phyloP scores from a whole-genome alignment of 495 filamentous ascomycete species.

The Hypomontagnella submonticulosa region DNA sequence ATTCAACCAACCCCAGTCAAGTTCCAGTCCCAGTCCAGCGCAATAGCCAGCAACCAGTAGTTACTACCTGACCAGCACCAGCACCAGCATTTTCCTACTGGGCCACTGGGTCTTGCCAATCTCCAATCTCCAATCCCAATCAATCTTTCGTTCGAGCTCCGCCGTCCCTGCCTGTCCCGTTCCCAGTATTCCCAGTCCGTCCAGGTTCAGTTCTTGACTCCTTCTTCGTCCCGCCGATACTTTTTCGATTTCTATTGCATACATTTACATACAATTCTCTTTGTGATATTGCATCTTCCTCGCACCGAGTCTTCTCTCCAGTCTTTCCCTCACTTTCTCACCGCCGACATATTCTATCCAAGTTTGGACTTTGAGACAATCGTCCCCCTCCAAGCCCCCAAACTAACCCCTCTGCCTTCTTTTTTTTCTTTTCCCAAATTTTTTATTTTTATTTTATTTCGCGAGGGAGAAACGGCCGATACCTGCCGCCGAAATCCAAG shows the following conservation, averaged over 20 bases:
- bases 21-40: slow-evolving; percentile 11
- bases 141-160: slow-evolving; percentile 6
- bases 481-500: slow-evolving; percentile 38
- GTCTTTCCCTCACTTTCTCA: slow-evolving; percentile 32
- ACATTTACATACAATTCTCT: slow-evolving; percentile 32
- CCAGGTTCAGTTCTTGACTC: slow-evolving; percentile 17
- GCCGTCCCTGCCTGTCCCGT: slow-evolving; percentile 7
- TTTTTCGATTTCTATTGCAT: slow-evolving; percentile 25
- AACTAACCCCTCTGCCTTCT: slow-evolving; percentile 35
- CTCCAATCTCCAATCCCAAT: slow-evolving; percentile 28
- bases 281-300: slow-evolving; percentile 38
- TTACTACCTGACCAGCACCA: not conserved
- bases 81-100: too few relatives aligned
- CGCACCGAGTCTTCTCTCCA: slow-evolving; percentile 26
- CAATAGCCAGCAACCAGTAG: too few relatives aligned
- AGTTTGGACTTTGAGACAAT: slow-evolving; percentile 42
- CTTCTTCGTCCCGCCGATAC: slow-evolving; percentile 30
- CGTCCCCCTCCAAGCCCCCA: slow-evolving; percentile 17
- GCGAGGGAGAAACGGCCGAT: slow-evolving; percentile 42
- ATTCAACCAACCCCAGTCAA: slow-evolving; percentile 5
- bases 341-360: slow-evolving; percentile 30
- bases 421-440: slow-evolving; percentile 11
- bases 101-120: not conserved
- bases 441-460: slow-evolving; percentile 18
- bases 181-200: slow-evolving; percentile 14